Evolutionary conservation across 768 basidiomycete genomes (phyloP).

Genomic region (Pleurotus giganteus): DNA sequence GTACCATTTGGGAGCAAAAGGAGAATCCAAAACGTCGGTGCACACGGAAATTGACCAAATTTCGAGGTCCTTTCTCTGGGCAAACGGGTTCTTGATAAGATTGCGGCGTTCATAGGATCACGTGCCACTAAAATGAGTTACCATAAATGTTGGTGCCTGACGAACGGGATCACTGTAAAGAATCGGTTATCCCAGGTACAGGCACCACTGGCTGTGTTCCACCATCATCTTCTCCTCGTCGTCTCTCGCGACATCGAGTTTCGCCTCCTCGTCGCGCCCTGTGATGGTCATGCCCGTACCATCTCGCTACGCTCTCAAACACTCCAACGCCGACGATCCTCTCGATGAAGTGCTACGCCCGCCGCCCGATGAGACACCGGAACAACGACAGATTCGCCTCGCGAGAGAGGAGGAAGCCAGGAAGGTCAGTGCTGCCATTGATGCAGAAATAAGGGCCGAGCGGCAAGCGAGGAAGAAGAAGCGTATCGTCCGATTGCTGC

Average conservation of each 20-base stretch:
- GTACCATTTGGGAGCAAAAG: not conserved
- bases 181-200: slow-evolving; percentile 3
- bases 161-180: not conserved
- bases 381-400: slow-evolving; percentile 52
- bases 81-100: not conserved
- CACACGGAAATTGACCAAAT: not conserved
- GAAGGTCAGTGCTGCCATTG: slow-evolving; percentile 66
- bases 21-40: not conserved
- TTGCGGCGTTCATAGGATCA: slow-evolving; percentile 5
- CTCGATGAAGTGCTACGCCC: slow-evolving; percentile 64
- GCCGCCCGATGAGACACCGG: slow-evolving; percentile 63
- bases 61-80: not conserved
- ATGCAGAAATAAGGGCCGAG: slow-evolving; percentile 69
- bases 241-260: slow-evolving; percentile 11
- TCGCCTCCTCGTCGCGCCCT: slow-evolving; percentile 14
- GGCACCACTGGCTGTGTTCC: slow-evolving; percentile 10
- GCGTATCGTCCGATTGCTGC: slow-evolving; percentile 66
- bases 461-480: slow-evolving; percentile 63
- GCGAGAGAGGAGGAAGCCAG: slow-evolving; percentile 65
- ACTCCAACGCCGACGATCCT: slow-evolving; percentile 47
- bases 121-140: not conserved
- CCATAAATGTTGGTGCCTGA: slow-evolving; percentile 10
- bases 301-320: slow-evolving; percentile 14
- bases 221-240: slow-evolving; percentile 22
- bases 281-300: slow-evolving; percentile 31